Conservation (phyloP, 306 rosid species). For the Begonia fuchsioides region DNA sequence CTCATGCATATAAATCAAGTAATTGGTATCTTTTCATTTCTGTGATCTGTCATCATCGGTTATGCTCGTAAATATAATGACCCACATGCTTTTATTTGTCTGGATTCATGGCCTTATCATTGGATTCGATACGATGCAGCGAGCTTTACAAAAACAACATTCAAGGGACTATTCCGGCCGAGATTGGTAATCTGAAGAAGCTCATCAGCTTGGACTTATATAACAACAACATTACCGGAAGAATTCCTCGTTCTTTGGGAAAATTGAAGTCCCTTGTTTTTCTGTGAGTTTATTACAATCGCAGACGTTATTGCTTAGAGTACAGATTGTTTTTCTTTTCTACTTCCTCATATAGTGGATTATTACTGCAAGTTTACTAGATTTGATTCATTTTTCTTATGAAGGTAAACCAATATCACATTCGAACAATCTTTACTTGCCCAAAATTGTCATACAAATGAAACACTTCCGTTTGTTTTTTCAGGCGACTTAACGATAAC, state of each 20-base stretch:
- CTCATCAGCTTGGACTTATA: constrained; percentile 90
- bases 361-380: background rate
- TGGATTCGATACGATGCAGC: constrained; percentile 20
- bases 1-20: background rate
- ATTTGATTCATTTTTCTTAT: background rate
- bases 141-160: constrained; percentile 90
- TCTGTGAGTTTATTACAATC: constrained; percentile 43
- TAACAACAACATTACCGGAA: constrained; percentile 76
- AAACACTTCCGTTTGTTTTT: constrained; percentile 11
- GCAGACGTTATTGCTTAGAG: no score
- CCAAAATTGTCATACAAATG: no score
- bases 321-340: no score
- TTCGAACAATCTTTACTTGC: no score
- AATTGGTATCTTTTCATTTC: background rate
- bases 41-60: background rate
- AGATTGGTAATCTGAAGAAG: constrained; percentile 72
- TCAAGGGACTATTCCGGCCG: constrained; percentile 74
- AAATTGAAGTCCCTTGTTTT: constrained; percentile 80
- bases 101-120: background rate
- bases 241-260: constrained; percentile 63
- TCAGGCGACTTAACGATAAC: constrained; percentile 85
- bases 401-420: background rate
- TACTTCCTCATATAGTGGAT: background rate
- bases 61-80: background rate
- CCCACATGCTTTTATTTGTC: background rate